A percentile compares a stretch with the other conserved stretches of the same genome.
Evolutionary conservation across 257 asterid genomes (phyloP).

Genomic region (Ocimum tenuiflorum): DNA sequence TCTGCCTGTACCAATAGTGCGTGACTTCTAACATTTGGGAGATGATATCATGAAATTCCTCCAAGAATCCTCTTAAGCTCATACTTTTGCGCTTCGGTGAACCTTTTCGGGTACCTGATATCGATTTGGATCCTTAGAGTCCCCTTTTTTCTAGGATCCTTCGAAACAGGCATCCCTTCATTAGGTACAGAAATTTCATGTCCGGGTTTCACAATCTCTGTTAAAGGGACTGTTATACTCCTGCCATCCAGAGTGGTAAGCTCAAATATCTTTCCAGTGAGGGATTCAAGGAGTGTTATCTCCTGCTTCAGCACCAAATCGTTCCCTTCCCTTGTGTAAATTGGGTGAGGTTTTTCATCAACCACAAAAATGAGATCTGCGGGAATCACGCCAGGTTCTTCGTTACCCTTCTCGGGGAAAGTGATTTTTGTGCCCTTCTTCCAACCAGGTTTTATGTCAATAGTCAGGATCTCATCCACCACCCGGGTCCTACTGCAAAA

Average conservation of each 20-base stretch:
- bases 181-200: slow-evolving; percentile 58
- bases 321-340: slow-evolving; percentile 66
- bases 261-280: slow-evolving; percentile 71
- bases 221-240: slow-evolving; percentile 50
- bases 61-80: slow-evolving; percentile 79
- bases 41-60: slow-evolving; percentile 33
- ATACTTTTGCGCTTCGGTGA: slow-evolving; percentile 60
- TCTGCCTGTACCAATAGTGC: slow-evolving; percentile 26
- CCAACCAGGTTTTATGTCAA: slow-evolving; percentile 92
- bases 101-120: slow-evolving; percentile 70
- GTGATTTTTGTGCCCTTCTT: slow-evolving; percentile 95
- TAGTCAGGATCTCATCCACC: slow-evolving; percentile 71
- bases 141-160: slow-evolving; percentile 75
- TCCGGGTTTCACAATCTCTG: slow-evolving; percentile 76
- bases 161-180: slow-evolving; percentile 94
- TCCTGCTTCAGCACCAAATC: slow-evolving; percentile 61
- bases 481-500: slow-evolving; percentile 50
- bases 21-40: background rate
- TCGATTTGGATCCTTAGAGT: slow-evolving; percentile 70
- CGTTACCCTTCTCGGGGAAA: slow-evolving; percentile 88
- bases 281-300: slow-evolving; percentile 81
- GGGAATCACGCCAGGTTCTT: slow-evolving; percentile 83
- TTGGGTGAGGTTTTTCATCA: slow-evolving; percentile 72
- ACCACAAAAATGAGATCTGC: slow-evolving; percentile 80
- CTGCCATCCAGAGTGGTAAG: slow-evolving; percentile 68